These are phyloP conservation scores for Penicillium sp. DNA, from an alignment of 2,329 filamentous ascomycete species.

Conservation along the genomic window DNA sequence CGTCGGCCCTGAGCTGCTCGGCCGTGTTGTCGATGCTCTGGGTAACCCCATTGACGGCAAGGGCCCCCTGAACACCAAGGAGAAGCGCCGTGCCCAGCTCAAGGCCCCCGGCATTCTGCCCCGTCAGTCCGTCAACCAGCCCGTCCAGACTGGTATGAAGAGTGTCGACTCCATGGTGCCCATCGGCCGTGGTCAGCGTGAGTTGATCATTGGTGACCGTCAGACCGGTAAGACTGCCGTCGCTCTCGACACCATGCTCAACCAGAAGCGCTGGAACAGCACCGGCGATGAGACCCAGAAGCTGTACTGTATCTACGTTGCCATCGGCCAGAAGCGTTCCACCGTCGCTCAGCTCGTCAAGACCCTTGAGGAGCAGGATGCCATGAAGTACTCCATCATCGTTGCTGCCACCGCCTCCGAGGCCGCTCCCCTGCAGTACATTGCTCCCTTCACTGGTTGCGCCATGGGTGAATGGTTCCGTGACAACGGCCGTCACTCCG, in stretches of 20 bases:
- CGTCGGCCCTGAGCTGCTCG: constrained; percentile 86
- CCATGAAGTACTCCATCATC: constrained; percentile 95
- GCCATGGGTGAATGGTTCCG: constrained; percentile 71
- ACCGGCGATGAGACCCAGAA: constrained; percentile 87
- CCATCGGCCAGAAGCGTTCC: constrained; percentile 98
- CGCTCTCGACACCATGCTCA: constrained; percentile 94
- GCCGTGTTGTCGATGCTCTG: constrained; percentile 96
- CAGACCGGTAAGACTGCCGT: constrained; percentile 99
- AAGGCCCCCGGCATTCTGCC: constrained; percentile 99
- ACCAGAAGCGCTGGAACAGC: constrained; percentile 98
- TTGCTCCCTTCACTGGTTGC: constrained; percentile 81
- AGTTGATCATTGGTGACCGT: constrained; percentile 99
- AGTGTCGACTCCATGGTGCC: constrained; percentile 99
- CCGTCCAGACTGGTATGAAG: constrained; percentile 99
- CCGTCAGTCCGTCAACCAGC: constrained; percentile 94
- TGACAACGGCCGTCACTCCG: constrained; percentile 79
- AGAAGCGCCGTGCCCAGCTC: constrained; percentile 93
- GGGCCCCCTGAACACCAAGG: constrained; percentile 87
- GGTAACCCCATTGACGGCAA: constrained; percentile 99
- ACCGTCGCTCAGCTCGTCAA: constrained; percentile 99
- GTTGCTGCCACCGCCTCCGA: constrained; percentile 97
- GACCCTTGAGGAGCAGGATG: constrained; percentile 99
- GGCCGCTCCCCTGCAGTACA: constrained; percentile 89
- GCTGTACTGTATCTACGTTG: constrained; percentile 99
- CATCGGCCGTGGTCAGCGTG: constrained; percentile 99